These are phyloP conservation scores for Tetracladium setigerum DNA, from an alignment of 495 filamentous ascomycete species.

Conservation along the genomic window DNA sequence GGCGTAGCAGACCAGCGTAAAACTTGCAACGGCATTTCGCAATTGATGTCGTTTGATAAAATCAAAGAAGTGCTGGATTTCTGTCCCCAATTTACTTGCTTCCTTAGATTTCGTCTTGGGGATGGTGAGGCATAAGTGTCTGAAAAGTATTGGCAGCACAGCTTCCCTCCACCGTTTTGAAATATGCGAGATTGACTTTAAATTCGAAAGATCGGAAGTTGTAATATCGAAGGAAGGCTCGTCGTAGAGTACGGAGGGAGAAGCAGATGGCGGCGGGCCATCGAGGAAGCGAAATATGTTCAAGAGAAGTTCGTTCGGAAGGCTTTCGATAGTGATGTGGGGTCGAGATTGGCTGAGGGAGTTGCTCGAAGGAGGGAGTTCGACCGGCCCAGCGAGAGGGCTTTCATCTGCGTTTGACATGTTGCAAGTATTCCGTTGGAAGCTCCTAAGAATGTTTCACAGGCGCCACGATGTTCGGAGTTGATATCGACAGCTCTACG, in stretches of 20 bases:
- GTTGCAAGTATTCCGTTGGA: too few species aligned
- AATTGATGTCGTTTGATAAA: slow-evolving; percentile 12
- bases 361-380: too few species aligned
- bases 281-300: slow-evolving; percentile 32
- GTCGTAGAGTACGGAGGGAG: slow-evolving; percentile 26
- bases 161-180: slow-evolving; percentile 32
- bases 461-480: too few species aligned
- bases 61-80: slow-evolving; percentile 16
- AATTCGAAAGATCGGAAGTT: slow-evolving; percentile 6
- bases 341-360: background rate
- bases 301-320: slow-evolving; percentile 34
- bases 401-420: too few species aligned
- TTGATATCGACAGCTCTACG: too few species aligned
- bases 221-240: slow-evolving; percentile 26
- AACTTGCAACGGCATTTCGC: slow-evolving; percentile 1
- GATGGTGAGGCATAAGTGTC: slow-evolving; percentile 22
- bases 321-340: slow-evolving; percentile 17
- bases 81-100: slow-evolving; percentile 8
- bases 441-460: too few species aligned
- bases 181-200: slow-evolving; percentile 36
- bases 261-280: slow-evolving; percentile 28
- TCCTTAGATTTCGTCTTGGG: slow-evolving; percentile 1
- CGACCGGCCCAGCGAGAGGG: too few species aligned
- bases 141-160: slow-evolving; percentile 32
- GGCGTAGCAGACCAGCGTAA: slow-evolving; percentile 11